These are phyloP conservation scores for Colletotrichum nymphaeae DNA, from an alignment of 2,329 filamentous ascomycete species.

Conservation along the genomic window DNA sequence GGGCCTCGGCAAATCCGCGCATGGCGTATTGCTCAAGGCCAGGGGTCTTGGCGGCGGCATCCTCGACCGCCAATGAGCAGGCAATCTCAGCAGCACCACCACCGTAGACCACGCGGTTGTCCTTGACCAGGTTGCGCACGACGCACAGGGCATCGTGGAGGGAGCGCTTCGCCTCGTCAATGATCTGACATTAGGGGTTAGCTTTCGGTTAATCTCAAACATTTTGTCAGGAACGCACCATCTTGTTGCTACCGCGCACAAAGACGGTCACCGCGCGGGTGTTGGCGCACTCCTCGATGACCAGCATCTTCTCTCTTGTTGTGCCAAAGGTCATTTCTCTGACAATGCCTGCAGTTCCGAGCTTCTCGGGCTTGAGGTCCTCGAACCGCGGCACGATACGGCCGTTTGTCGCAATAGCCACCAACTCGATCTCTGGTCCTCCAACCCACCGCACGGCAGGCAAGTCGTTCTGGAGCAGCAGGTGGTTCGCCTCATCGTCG, in stretches of 20 bases:
- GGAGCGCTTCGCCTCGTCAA: slow-evolving; percentile 98
- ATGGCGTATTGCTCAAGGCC: slow-evolving; percentile 99
- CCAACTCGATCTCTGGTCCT: slow-evolving; percentile 96
- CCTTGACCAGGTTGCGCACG: slow-evolving; percentile 93
- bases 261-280: slow-evolving; percentile 96
- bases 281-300: slow-evolving; percentile 99
- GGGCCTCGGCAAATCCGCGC: slow-evolving; percentile 95
- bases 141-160: slow-evolving; percentile 98
- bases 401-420: slow-evolving; percentile 98
- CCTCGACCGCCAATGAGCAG: slow-evolving; percentile 95
- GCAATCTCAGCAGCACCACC: slow-evolving; percentile 97
- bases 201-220: not conserved
- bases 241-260: slow-evolving; percentile 98
- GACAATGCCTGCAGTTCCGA: slow-evolving; percentile 89
- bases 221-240: slow-evolving; percentile 70
- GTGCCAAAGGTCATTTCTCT: slow-evolving; percentile 97
- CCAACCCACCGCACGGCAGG: slow-evolving; percentile 98
- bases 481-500: slow-evolving; percentile 97
- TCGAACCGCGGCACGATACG: slow-evolving; percentile 98
- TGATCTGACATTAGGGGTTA: slow-evolving; percentile 73
- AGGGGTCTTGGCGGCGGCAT: slow-evolving; percentile 92
- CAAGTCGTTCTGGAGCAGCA: slow-evolving; percentile 94
- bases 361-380: slow-evolving; percentile 89
- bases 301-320: slow-evolving; percentile 98
- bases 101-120: slow-evolving; percentile 98